These are phyloP conservation scores for Umbelopsis sp. DNA, from an alignment of 192 early-diverging fungal genomes.

Conservation along the genomic window DNA sequence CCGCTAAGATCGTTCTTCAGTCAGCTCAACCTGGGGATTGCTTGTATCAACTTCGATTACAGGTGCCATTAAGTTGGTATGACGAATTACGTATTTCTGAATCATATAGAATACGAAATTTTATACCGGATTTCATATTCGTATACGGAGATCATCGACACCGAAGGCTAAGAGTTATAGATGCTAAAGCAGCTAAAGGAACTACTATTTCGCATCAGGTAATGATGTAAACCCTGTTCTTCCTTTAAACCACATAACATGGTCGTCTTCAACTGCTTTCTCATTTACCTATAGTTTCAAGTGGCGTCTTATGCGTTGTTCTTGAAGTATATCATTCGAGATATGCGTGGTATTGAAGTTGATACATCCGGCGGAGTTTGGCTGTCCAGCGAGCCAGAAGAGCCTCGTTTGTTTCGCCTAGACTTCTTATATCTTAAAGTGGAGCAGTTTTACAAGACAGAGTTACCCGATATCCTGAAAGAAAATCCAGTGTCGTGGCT, in stretches of 20 bases:
- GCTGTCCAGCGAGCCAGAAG: conserved; percentile 8
- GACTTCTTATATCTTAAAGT: conserved; percentile 33
- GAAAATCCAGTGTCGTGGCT: conserved; percentile 23
- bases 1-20: conserved; percentile 3
- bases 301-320: conserved; percentile 33
- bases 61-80: conserved; percentile 26
- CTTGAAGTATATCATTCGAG: conserved; percentile 11
- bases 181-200: conserved; percentile 35
- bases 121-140: conserved; percentile 36
- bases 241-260: background rate
- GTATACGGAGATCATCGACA: conserved; percentile 15
- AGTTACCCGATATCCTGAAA: conserved; percentile 21
- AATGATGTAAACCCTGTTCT: background rate
- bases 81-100: conserved; percentile 10
- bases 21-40: conserved; percentile 25
- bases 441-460: conserved; percentile 27
- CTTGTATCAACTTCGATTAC: conserved; percentile 29
- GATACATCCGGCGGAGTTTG: conserved; percentile 28
- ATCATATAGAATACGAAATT: conserved; percentile 12
- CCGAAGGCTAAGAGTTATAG: conserved; percentile 17
- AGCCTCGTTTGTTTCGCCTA: conserved; percentile 32
- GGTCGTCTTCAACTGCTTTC: background rate
- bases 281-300: conserved; percentile 27
- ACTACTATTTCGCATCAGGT: conserved; percentile 35
- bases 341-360: conserved; percentile 24